phyloP scores from a whole-genome alignment of 345 rosid genomes.

The Rhizophora mangle region DNA sequence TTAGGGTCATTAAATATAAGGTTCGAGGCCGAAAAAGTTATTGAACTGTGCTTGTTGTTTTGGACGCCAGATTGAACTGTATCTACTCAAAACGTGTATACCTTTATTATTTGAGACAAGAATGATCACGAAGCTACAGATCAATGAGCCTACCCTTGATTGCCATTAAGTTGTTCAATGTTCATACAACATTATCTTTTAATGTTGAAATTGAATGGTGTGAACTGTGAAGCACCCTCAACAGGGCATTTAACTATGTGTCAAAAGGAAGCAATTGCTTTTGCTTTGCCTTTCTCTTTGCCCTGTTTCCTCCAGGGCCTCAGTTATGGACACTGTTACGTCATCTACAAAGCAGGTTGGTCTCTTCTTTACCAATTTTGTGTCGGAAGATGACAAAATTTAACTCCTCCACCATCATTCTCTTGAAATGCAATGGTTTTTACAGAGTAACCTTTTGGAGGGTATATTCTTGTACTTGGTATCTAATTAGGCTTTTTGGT shows the following conservation, averaged over 20 bases:
- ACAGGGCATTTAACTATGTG: background rate
- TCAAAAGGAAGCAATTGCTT: background rate
- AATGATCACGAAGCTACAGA: no score
- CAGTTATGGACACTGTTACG: background rate
- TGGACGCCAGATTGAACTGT: no score
- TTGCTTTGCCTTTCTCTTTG: background rate
- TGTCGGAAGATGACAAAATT: conserved; percentile 58
- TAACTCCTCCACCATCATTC: conserved; percentile 14
- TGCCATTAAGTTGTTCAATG: background rate
- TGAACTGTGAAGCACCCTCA: no score
- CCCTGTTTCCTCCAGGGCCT: no score
- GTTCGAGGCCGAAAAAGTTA: no score
- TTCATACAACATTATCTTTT: background rate
- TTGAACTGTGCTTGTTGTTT: no score
- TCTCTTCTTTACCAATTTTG: conserved; percentile 24
- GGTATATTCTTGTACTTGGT: conserved; percentile 2
- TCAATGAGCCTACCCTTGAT: no score
- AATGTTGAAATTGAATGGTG: background rate
- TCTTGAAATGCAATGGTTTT: conserved; percentile 26
- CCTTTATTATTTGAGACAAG: no score
- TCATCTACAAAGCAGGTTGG: conserved; percentile 52
- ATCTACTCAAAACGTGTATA: no score
- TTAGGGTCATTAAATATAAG: no score
- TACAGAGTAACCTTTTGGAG: conserved; percentile 20
- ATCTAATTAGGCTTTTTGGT: background rate